Base-by-base conservation (phyloP, 2,329 filamentous ascomycete species). In the Clarireedia sp. region DNA sequence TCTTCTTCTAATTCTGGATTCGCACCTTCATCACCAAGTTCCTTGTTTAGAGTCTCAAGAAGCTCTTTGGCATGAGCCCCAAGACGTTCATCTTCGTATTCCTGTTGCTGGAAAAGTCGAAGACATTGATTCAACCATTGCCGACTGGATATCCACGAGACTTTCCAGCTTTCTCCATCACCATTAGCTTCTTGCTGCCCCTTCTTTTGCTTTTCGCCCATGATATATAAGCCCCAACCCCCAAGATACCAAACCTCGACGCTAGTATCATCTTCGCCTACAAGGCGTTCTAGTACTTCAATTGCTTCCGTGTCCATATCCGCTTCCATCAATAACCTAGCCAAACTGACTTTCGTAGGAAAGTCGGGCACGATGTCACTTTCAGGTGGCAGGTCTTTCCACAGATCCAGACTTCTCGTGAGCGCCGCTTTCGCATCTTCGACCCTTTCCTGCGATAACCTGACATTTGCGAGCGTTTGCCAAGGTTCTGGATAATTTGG, bases 161-260 rank as follows among this genome's bases (percentile, higher is more conserved):
- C 75, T 58, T 68, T 72, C 51, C 70, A 71, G 1, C 66, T 69
- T 41, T 76, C 66, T 60, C 70, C 68, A 67, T 76, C 73, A 63
- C 72, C 68, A 37, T 70, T 72, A 54, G 65, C 62, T 12, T 55
- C 54, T 45, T 70, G 72, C 21, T 55, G 54, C 43, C 63, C 64
- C 59, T 71, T 71, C 64, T 77, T 81, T 65, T 82, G 74, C 75
- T 86, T 88, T 69, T 88, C 81, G 10, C 87, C 88, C 59, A 87
- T 75, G 57, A 96, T 79, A 68, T 90, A 89, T 62, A 95, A 78
- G 64, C 90, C 91, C 89, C 92, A 97, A 3, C 94, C 95, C 44
- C 94, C 94, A 5, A 99, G 78, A 73, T 99, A 99, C 90, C 91
- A 96, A 17, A 89, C 87, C 72, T 99, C 94, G 19, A 99, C 88